These are phyloP conservation scores for Madurella mycetomatis DNA, from an alignment of 2,329 filamentous ascomycete genomes.

Conservation along the genomic window DNA sequence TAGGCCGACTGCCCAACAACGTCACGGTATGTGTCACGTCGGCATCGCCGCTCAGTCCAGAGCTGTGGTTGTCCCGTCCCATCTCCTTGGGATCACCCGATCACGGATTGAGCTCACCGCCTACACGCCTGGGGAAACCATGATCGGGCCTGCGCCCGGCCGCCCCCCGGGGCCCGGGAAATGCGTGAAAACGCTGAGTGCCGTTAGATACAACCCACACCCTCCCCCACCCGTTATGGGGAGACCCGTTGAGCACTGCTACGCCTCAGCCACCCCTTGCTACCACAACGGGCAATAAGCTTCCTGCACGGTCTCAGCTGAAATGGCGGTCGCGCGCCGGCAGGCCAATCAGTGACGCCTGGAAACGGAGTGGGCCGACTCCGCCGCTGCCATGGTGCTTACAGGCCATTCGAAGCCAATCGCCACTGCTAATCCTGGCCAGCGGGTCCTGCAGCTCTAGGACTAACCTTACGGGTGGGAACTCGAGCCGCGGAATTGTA, in stretches of 20 bases:
- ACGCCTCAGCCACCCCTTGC: conserved; percentile 4
- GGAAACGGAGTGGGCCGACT: neutral
- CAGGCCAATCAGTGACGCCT: conserved; percentile 11
- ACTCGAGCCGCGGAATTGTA: neutral
- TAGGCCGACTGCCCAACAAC: neutral
- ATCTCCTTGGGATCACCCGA: neutral
- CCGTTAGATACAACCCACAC: neutral
- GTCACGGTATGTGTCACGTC: neutral
- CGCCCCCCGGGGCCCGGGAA: conserved; percentile 5
- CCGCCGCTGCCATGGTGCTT: conserved; percentile 11
- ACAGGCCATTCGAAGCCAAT: conserved; percentile 10
- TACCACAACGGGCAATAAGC: conserved; percentile 8
- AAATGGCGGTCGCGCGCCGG: conserved; percentile 11
- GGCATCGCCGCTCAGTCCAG: conserved; percentile 15
- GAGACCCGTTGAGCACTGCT: conserved; percentile 1
- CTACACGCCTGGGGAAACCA: neutral
- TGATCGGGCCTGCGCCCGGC: neutral
- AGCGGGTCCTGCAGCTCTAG: no score
- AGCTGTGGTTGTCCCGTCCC: conserved; percentile 4
- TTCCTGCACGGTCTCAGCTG: conserved; percentile 14
- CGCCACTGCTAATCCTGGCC: neutral
- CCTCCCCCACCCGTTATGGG: neutral
- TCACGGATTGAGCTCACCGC: neutral
- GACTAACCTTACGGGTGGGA: conserved; percentile 5
- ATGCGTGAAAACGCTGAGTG: conserved; percentile 1